phyloP scores from a whole-genome alignment of 1,139 yeast species.

The Scheffersomyces illinoinensis region DNA sequence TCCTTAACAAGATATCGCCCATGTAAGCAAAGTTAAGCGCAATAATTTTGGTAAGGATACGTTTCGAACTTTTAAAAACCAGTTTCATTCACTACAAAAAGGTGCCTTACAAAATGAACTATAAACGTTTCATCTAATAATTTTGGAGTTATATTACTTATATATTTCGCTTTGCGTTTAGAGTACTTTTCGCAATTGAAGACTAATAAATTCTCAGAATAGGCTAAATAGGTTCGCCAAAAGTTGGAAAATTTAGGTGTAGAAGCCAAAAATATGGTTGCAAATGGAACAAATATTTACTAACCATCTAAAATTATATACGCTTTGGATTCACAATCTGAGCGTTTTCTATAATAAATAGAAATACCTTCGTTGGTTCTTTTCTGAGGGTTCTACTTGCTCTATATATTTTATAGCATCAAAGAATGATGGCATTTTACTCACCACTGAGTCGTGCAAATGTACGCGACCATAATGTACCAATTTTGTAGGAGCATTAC shows the following conservation, averaged over 20 bases:
- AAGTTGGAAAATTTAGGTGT: neutral
- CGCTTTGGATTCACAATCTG: neutral
- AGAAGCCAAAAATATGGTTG: neutral
- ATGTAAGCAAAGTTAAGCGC: neutral
- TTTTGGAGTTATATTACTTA: neutral
- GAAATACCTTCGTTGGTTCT: neutral
- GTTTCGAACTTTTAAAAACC: neutral
- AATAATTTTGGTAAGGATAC: neutral
- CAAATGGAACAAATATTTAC: neutral
- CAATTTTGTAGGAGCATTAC: too few species aligned
- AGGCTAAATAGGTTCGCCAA: neutral
- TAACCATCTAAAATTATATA: neutral
- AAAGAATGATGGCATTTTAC: too few species aligned
- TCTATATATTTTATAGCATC: too few species aligned
- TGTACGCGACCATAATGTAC: too few species aligned
- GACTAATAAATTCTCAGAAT: too few species aligned
- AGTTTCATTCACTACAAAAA: neutral
- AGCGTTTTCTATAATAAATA: neutral
- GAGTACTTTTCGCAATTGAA: neutral
- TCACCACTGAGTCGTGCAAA: neutral
- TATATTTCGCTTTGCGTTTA: neutral
- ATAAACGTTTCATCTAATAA: too few species aligned
- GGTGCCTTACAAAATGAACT: neutral
- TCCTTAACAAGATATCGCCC: neutral
- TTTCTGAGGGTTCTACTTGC: neutral